Evolutionary conservation across 257 asterid species (phyloP), one percentile per base, ranked within the genome.

Genomic region (Nicotiana benthamiana): DNA sequence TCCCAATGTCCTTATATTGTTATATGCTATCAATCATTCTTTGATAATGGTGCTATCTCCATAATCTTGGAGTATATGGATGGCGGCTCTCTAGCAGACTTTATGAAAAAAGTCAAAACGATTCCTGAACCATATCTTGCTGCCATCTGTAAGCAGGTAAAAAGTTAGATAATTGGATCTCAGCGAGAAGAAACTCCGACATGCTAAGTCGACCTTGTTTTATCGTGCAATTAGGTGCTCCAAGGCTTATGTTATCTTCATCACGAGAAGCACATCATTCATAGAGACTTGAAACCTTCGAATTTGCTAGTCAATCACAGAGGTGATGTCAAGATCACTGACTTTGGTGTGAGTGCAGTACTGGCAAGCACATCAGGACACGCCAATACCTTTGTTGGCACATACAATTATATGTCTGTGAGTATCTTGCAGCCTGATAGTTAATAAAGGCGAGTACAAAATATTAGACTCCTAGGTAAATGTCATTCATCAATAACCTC

Each of bases 331-430:
- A 96, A 96, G 88, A 94, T 96, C 84, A 96, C 98, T 3, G 99
- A 96, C 77, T 96, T 94, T 85, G 99, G 99, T 32, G 98, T 96
- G 78, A 96, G 99, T 75, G 92, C 97, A 11, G 89, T 96, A 84
- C 87, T 94, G 56, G 95, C 92, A 65, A 93, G 86, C 89, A 96
- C 99, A 24, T 90, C 97, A 43, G 98, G 93, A 81, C 85, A 82
- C 59, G 99, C 99, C 63, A 91, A 96, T 84, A 94, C 97, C 43
- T 92, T 96, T 86, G 97, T 96, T 48, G 99, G 99, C 85, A 96
- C 99, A 4, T 94, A 94, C 89, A 94, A 92, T 90, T 96, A 96
- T 87, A 96, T 96, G 99, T 96, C 99, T 85, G 99, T 96, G 87
- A 96, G 99, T 91, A 80, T 85, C 77, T 72, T 36, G 40, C 9